Conservation (phyloP, 1,139 yeast species). For the Yamadazyma blattariae region DNA sequence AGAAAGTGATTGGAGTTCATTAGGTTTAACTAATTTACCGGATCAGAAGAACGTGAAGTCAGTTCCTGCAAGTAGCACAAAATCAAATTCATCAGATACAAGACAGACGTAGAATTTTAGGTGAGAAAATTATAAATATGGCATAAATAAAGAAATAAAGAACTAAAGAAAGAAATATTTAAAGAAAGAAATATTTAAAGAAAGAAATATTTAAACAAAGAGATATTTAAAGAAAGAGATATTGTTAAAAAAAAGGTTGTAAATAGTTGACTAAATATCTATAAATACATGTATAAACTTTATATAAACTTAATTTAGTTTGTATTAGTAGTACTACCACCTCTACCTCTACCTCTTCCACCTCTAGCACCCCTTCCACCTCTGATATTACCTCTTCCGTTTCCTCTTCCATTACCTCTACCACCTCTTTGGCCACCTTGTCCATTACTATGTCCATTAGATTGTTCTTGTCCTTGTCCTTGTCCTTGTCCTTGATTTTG, state of each 20-base stretch:
- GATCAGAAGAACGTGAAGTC: constrained; percentile 9
- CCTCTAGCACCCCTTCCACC: constrained; percentile 19
- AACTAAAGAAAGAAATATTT: not conserved
- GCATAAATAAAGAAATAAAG: not conserved
- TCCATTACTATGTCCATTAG: no score
- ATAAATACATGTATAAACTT: constrained; percentile 1
- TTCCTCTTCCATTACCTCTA: constrained; percentile 12
- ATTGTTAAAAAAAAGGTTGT: constrained; percentile 1
- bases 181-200: not conserved
- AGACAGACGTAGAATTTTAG: no score
- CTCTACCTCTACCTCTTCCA: constrained; percentile 29
- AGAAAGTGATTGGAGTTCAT: constrained; percentile 72
- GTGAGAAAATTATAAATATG: no score
- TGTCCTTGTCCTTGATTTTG: not conserved
- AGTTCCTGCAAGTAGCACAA: no score
- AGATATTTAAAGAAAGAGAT: not conserved
- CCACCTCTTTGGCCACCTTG: no score
- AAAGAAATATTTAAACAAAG: not conserved
- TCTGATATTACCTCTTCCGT: constrained; percentile 26
- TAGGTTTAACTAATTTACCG: constrained; percentile 68
- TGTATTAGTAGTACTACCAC: constrained; percentile 9
- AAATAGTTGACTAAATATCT: constrained; percentile 1
- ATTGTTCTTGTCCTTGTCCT: constrained; percentile 13
- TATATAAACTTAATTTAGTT: no score
- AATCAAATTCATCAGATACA: not conserved